Conservation (phyloP, 192 early-diverging fungal species). For the Anaeromyces robustus region DNA sequence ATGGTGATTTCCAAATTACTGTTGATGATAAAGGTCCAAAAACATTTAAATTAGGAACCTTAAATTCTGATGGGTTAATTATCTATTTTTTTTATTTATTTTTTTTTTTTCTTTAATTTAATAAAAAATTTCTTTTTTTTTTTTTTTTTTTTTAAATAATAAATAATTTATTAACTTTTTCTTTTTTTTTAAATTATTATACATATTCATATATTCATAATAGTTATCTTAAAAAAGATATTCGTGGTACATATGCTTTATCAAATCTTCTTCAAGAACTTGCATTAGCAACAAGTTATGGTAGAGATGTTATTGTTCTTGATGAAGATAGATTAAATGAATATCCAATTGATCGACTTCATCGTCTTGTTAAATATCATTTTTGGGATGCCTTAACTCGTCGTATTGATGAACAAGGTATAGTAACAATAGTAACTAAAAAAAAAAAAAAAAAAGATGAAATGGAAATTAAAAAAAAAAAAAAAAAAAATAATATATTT, state of each 20-base stretch:
- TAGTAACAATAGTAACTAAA: too few relatives aligned
- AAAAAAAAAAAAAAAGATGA: too few relatives aligned
- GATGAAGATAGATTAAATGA: conserved; percentile 82
- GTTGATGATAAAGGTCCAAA: conserved; percentile 85
- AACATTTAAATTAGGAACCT: conserved; percentile 66
- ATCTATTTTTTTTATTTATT: too few relatives aligned
- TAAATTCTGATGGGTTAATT: conserved; percentile 67
- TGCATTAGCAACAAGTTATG: conserved; percentile 74
- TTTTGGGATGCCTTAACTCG: conserved; percentile 97
- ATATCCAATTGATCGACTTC: conserved; percentile 81
- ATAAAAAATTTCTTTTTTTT: too few relatives aligned
- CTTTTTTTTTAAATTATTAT: too few relatives aligned
- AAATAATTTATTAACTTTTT: too few relatives aligned
- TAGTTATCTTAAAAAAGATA: conserved; percentile 56
- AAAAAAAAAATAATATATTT: too few relatives aligned
- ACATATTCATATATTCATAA: too few relatives aligned
- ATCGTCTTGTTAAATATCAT: conserved; percentile 73
- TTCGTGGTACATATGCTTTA: conserved; percentile 88
- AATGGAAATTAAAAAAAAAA: too few relatives aligned
- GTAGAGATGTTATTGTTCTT: conserved; percentile 70
- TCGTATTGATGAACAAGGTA: conserved; percentile 49
- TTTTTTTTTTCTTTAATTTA: too few relatives aligned
- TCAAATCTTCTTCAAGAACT: conserved; percentile 92
- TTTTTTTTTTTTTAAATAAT: too few relatives aligned
- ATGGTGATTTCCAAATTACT: conserved; percentile 90